Conservation (phyloP, 495 filamentous ascomycete species). For the Penicillium riverlandense region DNA sequence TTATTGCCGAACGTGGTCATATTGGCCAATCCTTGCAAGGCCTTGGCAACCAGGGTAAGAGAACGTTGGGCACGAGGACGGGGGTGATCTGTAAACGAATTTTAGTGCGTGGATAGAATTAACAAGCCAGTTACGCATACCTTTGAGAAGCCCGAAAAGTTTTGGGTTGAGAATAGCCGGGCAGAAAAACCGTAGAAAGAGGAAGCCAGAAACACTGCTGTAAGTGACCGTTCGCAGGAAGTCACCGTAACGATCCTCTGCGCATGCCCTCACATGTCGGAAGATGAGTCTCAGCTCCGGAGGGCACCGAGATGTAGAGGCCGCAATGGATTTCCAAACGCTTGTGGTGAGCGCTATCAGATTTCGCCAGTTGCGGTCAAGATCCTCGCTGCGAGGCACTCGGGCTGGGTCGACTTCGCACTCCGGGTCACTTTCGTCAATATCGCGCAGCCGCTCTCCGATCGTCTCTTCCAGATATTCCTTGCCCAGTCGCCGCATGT, state of each 20-base stretch:
- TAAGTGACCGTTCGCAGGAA: conserved; percentile 89
- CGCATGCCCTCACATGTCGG: conserved; percentile 86
- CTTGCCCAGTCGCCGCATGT: conserved; percentile 91
- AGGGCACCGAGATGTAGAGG: conserved; percentile 66
- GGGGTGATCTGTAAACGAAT: conserved; percentile 60
- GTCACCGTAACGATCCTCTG: conserved; percentile 96
- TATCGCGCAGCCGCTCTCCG: conserved; percentile 74
- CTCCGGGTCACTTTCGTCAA: conserved; percentile 80
- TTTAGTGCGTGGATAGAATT: conserved; percentile 8
- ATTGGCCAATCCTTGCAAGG: conserved; percentile 90
- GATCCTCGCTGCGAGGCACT: conserved; percentile 61
- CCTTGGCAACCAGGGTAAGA: conserved; percentile 89
- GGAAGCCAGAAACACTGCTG: conserved; percentile 91
- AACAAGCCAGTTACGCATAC: conserved; percentile 25
- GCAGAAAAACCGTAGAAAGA: conserved; percentile 94
- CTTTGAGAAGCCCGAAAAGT: conserved; percentile 84
- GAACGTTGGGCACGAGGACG: conserved; percentile 82
- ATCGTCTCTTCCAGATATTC: conserved; percentile 90
- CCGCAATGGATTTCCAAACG: conserved; percentile 77
- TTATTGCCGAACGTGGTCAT: conserved; percentile 90
- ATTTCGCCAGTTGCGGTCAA: conserved; percentile 77
- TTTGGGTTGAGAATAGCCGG: conserved; percentile 95
- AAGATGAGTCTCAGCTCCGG: conserved; percentile 81
- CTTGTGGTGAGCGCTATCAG: conserved; percentile 70
- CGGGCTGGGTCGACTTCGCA: conserved; percentile 89